A percentile compares a stretch with the other conserved stretches of the same genome.
These are phyloP conservation scores for Asparagopsis taxiformis DNA, from an alignment of 31 red algal species.

Conservation along the genomic window DNA sequence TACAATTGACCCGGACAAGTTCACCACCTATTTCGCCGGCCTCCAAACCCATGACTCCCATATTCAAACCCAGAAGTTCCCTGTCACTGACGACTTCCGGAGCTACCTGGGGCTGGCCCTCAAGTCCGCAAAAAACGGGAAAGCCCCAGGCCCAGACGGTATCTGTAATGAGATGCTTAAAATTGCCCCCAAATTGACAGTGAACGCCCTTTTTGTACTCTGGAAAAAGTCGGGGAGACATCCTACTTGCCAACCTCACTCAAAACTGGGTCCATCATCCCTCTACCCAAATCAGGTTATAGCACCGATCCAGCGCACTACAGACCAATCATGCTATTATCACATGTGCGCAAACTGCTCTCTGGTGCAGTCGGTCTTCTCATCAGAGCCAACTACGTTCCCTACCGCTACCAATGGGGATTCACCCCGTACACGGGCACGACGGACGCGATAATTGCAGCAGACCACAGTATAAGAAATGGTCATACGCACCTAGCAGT, in stretches of 20 bases:
- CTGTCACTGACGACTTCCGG: not conserved
- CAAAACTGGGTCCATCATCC: not conserved
- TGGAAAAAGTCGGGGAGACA: not conserved
- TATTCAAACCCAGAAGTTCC: not conserved
- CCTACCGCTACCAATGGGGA: not conserved
- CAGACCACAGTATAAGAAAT: not conserved
- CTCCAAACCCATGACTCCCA: not conserved
- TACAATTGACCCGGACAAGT: not conserved
- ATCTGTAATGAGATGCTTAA: not conserved
- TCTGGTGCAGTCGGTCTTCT: not conserved
- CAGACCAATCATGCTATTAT: slow-evolving; percentile 1
- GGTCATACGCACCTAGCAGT: not conserved
- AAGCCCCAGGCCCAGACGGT: slow-evolving; percentile 11
- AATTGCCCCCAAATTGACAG: not conserved
- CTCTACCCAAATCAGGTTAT: not conserved
- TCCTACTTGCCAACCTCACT: not conserved
- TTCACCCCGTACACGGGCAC: not conserved
- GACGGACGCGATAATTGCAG: not conserved
- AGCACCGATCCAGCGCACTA: not conserved
- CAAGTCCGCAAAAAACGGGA: not conserved
- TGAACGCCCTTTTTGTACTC: not conserved
- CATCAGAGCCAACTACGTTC: not conserved
- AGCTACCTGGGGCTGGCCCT: not conserved
- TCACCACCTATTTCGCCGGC: not conserved
- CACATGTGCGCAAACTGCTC: slow-evolving; percentile 3